Percentiles rank a stretch among this genome's conserved stretches.
These are phyloP conservation scores for Harringtonia lauricola DNA, from an alignment of 2,329 filamentous ascomycete genomes.

Conservation along the genomic window DNA sequence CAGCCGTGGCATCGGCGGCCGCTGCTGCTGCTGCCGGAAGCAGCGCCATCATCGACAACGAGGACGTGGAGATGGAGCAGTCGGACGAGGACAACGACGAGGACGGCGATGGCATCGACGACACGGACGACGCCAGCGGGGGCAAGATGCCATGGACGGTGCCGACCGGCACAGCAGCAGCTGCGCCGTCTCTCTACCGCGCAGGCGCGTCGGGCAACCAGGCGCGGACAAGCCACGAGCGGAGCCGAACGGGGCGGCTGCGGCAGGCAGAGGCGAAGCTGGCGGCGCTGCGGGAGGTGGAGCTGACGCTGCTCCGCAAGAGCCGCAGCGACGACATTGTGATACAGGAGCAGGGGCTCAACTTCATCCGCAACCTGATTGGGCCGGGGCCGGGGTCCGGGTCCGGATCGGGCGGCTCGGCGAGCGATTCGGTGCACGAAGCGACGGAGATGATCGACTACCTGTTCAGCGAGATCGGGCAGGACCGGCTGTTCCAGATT, in stretches of 20 bases:
- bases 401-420: constrained; percentile 26
- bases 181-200: constrained; percentile 9
- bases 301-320: constrained; percentile 56
- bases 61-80: constrained; percentile 11
- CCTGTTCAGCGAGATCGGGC: constrained; percentile 63
- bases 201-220: constrained; percentile 7
- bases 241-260: constrained; percentile 28
- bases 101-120: constrained; percentile 11
- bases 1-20: constrained; percentile 11
- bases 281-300: constrained; percentile 46
- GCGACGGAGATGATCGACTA: constrained; percentile 72
- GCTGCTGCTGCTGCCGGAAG: neutral
- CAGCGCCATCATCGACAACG: neutral
- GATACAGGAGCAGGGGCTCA: constrained; percentile 83
- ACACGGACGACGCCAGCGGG: constrained; percentile 4
- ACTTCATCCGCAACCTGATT: constrained; percentile 84
- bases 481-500: constrained; percentile 70
- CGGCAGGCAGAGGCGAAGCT: constrained; percentile 40
- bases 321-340: constrained; percentile 68
- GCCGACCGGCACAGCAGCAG: neutral
- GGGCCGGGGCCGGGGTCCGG: constrained; percentile 18
- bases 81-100: constrained; percentile 10
- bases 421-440: constrained; percentile 36
- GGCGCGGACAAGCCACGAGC: constrained; percentile 10
- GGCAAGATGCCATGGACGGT: constrained; percentile 7